These are phyloP conservation scores for Suhomyces sp. DNA, from an alignment of 805 yeast species.

Conservation along the genomic window DNA sequence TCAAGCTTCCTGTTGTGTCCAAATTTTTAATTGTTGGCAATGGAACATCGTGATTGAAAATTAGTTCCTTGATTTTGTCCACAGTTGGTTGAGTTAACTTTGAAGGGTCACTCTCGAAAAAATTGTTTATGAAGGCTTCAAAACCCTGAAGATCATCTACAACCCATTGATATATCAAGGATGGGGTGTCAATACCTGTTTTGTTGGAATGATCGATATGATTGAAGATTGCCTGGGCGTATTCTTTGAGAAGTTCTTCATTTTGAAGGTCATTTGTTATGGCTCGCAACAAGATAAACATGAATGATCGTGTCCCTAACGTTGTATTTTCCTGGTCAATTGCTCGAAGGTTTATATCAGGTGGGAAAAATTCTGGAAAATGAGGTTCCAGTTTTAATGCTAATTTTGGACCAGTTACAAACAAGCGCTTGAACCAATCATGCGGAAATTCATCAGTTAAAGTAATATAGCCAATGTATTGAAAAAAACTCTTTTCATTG, in stretches of 20 bases:
- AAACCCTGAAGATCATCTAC: not conserved
- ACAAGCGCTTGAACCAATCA: conserved; percentile 6
- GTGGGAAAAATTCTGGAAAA: not conserved
- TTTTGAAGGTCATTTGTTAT: not conserved
- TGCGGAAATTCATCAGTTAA: conserved; percentile 6
- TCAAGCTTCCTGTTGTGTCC: not conserved
- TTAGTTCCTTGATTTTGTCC: conserved; percentile 1
- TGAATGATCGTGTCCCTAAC: conserved; percentile 2
- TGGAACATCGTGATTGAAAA: not conserved
- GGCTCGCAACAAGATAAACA: not conserved
- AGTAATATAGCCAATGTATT: conserved; percentile 8
- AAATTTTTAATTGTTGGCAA: conserved; percentile 1
- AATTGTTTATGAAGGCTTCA: conserved; percentile 1
- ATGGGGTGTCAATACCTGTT: not conserved
- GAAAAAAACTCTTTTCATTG: conserved; percentile 4
- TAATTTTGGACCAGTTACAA: not conserved
- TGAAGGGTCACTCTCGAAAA: conserved; percentile 1
- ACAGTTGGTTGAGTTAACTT: not conserved
- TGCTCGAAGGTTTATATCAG: not conserved
- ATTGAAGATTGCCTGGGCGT: conserved; percentile 1
- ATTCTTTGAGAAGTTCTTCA: not conserved
- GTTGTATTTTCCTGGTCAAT: not conserved
- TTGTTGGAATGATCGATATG: conserved; percentile 1
- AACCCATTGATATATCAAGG: conserved; percentile 2
- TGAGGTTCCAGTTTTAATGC: not conserved